Evolutionary conservation across 2,329 filamentous ascomycete genomes (phyloP), one percentile per base, ranked within the genome.

Genomic region (Xylariales sp.): DNA sequence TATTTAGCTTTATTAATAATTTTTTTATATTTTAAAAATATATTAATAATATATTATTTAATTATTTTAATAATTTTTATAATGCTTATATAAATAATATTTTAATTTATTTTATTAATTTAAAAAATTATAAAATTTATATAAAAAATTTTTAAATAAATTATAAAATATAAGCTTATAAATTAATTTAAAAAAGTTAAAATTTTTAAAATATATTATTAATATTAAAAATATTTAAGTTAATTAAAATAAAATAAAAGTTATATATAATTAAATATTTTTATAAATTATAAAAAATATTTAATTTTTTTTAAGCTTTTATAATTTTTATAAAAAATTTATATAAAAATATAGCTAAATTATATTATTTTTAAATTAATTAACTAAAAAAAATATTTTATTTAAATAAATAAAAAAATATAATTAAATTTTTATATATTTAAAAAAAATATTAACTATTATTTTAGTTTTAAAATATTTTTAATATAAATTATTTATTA

Each of bases 271-370:
- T 5, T 48, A 48, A 5, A 23, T 18, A 48, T 1, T 18, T 7
- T 23, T 50, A 12, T 23, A 14, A 12, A 50, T 5, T 32, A 32
- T 50, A 32, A 50, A 30, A 50, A 32, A 50, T 32, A 5, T 32
- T 2, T 32, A 50, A 14, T 30, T 12, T 4, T 50, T 50, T 50
- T 50, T 50, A 50, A 14, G 12, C 2, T 50, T 50, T 50, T 50
- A 14, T 32, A 50, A 50, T 16, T 50, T 50, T 50, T 50, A 50
- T 32, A 14, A 7, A 14, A 50, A 54, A 18, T 54, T 54, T 54
- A 18, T 54, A 14, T 39, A 54, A 8, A 18, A 54, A 39, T 54
- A 54, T 54, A 54, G n/a, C 3, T 18, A 54, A 18, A 36, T 36
- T 5, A 10, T 8, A 23, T 10, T 39, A 18, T 8, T 39, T 18